A percentile compares a stretch with the other conserved stretches of the same genome.
Conservation (phyloP, 495 filamentous ascomycete genomes). For the Aspergillus cavernicola region DNA sequence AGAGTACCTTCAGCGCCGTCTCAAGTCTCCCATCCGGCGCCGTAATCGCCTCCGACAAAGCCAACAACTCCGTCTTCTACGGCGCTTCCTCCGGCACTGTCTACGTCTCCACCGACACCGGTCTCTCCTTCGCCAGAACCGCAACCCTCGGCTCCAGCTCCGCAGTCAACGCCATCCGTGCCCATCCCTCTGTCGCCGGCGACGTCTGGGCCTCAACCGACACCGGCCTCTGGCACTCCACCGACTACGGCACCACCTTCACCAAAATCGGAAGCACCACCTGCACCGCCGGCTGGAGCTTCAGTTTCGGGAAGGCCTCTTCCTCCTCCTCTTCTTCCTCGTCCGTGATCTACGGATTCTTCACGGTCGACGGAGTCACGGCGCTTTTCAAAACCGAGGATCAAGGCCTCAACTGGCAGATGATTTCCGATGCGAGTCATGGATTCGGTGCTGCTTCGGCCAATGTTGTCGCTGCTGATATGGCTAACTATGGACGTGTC, state of each 20-base stretch:
- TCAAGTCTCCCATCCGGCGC: slow-evolving; percentile 13
- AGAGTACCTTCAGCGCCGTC: slow-evolving; percentile 5
- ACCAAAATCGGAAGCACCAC: slow-evolving; percentile 2
- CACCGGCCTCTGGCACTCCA: slow-evolving; percentile 15
- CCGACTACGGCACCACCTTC: slow-evolving; percentile 11
- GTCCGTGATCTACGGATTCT: slow-evolving; percentile 12
- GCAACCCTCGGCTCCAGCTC: slow-evolving; percentile 7
- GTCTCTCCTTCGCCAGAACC: slow-evolving; percentile 7
- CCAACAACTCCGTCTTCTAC: slow-evolving; percentile 16
- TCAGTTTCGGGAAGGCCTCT: slow-evolving; percentile 8
- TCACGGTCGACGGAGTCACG: slow-evolving; percentile 10
- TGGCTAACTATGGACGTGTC: slow-evolving; percentile 6
- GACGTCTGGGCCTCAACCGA: slow-evolving; percentile 16
- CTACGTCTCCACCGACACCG: slow-evolving; percentile 14
- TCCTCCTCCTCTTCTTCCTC: neutral
- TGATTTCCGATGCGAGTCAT: slow-evolving; percentile 9
- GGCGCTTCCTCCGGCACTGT: slow-evolving; percentile 2
- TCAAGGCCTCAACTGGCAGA: slow-evolving; percentile 7
- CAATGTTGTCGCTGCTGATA: slow-evolving; percentile 13
- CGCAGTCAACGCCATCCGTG: slow-evolving; percentile 13
- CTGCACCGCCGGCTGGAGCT: slow-evolving; percentile 9
- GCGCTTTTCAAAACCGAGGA: slow-evolving; percentile 15
- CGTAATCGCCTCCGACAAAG: slow-evolving; percentile 15
- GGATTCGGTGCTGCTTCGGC: slow-evolving; percentile 12
- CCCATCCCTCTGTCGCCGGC: slow-evolving; percentile 11